Evolutionary conservation across 805 yeast species (phyloP).

Genomic region (Monosporozyma unispora): DNA sequence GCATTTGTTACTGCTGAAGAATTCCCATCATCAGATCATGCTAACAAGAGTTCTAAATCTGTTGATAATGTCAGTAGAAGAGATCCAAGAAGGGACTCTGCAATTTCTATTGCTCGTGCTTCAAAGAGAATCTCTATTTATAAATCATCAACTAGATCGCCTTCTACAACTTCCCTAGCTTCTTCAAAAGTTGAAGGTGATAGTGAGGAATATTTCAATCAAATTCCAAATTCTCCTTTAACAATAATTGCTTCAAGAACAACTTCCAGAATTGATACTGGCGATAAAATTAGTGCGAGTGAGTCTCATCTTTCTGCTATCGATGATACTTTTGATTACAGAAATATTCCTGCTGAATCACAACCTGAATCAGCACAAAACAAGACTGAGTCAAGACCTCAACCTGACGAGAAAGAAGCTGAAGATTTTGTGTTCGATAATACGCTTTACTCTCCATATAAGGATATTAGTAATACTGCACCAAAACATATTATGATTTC

Average conservation of each 20-base stretch:
- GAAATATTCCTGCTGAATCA: background rate
- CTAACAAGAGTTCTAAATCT: background rate
- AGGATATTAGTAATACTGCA: slow-evolving; percentile 4
- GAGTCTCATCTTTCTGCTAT: slow-evolving; percentile 5
- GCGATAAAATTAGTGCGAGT: slow-evolving; percentile 1
- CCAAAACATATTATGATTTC: slow-evolving; percentile 33
- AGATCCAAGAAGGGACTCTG: background rate
- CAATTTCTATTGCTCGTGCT: slow-evolving; percentile 1
- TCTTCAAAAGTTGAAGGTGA: background rate
- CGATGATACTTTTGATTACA: slow-evolving; percentile 6
- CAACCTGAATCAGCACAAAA: background rate
- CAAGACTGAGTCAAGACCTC: background rate
- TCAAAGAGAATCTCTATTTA: slow-evolving; percentile 1
- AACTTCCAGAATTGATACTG: background rate
- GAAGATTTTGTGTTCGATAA: slow-evolving; percentile 19
- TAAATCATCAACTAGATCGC: background rate
- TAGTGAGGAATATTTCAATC: background rate
- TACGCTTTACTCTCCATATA: slow-evolving; percentile 8
- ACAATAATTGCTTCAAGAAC: background rate
- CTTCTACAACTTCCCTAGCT: background rate
- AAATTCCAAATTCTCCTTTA: background rate
- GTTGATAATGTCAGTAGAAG: background rate
- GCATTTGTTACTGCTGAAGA: slow-evolving; percentile 27
- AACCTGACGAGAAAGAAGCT: background rate
- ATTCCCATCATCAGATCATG: slow-evolving; percentile 2